Base-by-base conservation (phyloP, 345 rosid genomes). In the Murraya paniculata region DNA sequence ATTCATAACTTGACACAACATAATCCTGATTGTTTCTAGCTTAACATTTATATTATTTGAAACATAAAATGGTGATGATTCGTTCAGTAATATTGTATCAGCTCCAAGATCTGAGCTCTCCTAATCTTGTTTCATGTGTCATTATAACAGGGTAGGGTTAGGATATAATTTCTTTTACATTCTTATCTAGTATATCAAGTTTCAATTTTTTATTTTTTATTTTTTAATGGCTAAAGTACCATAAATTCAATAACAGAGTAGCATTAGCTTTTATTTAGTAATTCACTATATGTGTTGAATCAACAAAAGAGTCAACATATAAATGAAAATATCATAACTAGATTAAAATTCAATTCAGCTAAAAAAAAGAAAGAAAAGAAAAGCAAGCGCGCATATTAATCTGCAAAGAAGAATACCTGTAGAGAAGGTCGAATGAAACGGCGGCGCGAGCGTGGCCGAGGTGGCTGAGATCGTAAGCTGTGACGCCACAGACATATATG, bases 381-480 rank as follows among this genome's bases (percentile, higher is more conserved):
- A 31, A 1, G 9, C 9, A 35, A 68, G 24, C 24, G n/a, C 14
- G n/a, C 4, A 4, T 10, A 48, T 50, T 5, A 24, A 41, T 45
- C n/a, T 14, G 33, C 6, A 13, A 14, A 41, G 30, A 11, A 25
- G 22, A 70, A 18, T 11, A 92, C 98, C 98, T 90, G 89, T 83
- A 91, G 41, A 93, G 91, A 19, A 95, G 82, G 75, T 95, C 98
- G 28, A 95, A 95, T 68, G 90, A 76, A 58, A 93, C 90, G 30
- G 96, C 98, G 39, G 98, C 96, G 35, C 98, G 95, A 57, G 94
- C 99, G 73, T 92, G 99, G 48, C 95, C 98, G 41, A 95, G 84
- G 82, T 92, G 99, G 85, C 99, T 93, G 87, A 85, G 84, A 76
- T 91, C 96, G 76, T 93, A 95, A 38, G 99, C 88, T 2, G 99